Base-by-base conservation (phyloP, 202 grass and related monocot species). In the Saccharum hybrid region DNA sequence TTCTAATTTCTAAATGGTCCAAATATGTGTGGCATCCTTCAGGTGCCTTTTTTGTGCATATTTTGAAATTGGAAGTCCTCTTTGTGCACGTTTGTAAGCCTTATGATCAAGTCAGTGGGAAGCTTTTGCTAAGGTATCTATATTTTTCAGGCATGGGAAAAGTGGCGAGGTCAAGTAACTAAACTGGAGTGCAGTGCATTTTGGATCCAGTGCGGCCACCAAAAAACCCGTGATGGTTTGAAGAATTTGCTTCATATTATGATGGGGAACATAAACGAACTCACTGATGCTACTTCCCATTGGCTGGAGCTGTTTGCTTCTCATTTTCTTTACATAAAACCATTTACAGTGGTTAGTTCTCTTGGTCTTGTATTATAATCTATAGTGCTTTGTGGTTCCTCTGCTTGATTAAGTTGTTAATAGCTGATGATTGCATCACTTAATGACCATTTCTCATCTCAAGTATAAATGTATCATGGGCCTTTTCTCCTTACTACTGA, bases 251-350 rank as follows among this genome's bases (percentile, higher is more conserved):
- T 98, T 86, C 91, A 96, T 76, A 98, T 98, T 70, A 90, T 98
- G 91, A 75, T 93, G 88, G 96, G 96, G 21, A 91, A 94, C 66
- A 67, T 93, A 74, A 95, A 90, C 84, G 82, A 85, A 57, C 73
- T 96, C 84, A 86, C 86, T 74, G 74, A 82, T 84, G 83, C 93
- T 60, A 92, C 96, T 59, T 98, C 60, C 30, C 87, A 98, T 88
- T 98, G 96, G 96, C 74, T 98, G 83, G 96, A 98, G 88, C 86
- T 98, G 76, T 90, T 98, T 61, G 77, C 84, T 75, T 98, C 96
- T 84, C 93, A 98, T 81, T 90, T 95, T 88, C 88, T 98, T 84
- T 98, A 94, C 22, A 92, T 93, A 87, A 93, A 88, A 45, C 96
- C 93, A 72, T 90, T 96, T 68, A 98, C 91, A 36, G 83, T 92